These are phyloP conservation scores for Candida stauntonica DNA, from an alignment of 805 yeast species.

Conservation along the genomic window DNA sequence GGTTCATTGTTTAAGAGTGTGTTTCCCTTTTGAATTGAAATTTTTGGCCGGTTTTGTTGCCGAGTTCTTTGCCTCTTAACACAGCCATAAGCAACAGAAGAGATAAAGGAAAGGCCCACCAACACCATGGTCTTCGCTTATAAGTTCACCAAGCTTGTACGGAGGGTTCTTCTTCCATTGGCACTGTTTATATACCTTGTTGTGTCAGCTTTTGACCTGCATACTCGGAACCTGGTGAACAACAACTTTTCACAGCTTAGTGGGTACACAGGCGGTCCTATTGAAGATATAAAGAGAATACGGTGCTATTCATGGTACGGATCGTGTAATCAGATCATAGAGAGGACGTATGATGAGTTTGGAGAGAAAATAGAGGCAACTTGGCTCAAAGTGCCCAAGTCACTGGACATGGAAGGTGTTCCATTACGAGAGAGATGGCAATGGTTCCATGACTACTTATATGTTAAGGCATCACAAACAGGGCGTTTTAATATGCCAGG, in stretches of 20 bases:
- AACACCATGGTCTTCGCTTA: conserved; percentile 2
- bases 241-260: conserved; percentile 13
- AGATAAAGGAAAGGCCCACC: not conserved
- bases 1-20: too few species aligned
- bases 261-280: conserved; percentile 28
- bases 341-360: conserved; percentile 3
- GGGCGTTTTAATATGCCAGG: conserved; percentile 10
- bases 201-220: conserved; percentile 17
- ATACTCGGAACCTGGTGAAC: conserved; percentile 20
- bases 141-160: conserved; percentile 10
- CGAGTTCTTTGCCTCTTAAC: too few species aligned
- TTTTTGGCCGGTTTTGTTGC: too few species aligned
- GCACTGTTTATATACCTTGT: conserved; percentile 10
- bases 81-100: too few species aligned
- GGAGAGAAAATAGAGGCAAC: conserved; percentile 9
- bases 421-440: conserved; percentile 13
- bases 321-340: conserved; percentile 25
- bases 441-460: conserved; percentile 25
- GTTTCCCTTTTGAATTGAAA: too few species aligned
- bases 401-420: conserved; percentile 22
- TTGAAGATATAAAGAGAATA: conserved; percentile 29
- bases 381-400: conserved; percentile 27
- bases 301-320: conserved; percentile 30
- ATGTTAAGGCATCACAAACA: conserved; percentile 22
- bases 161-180: conserved; percentile 18